These are phyloP conservation scores for Biscogniauxia mediterranea DNA, from an alignment of 2,329 filamentous ascomycete genomes.

Conservation along the genomic window DNA sequence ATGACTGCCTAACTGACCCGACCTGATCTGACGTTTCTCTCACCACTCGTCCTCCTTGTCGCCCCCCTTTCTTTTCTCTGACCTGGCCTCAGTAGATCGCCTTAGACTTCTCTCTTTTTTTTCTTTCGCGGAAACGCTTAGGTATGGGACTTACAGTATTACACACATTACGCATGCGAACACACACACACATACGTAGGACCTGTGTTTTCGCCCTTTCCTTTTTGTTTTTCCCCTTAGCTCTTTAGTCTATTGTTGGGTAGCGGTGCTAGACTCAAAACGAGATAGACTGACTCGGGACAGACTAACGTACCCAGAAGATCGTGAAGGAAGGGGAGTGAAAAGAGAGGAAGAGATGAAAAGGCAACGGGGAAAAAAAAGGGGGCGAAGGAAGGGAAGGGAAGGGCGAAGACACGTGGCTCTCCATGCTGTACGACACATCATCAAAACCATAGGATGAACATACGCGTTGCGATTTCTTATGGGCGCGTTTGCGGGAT, in stretches of 20 bases:
- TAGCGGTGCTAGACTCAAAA: not conserved
- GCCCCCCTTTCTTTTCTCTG: not conserved
- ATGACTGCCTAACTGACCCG: not conserved
- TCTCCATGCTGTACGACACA: not conserved
- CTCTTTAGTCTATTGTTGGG: not conserved
- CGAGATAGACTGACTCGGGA: not conserved
- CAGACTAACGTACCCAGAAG: not conserved
- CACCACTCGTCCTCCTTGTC: too few relatives aligned
- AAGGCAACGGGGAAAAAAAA: not conserved
- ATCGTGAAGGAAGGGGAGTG: not conserved
- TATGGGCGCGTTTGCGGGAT: not conserved
- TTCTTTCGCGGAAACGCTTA: not conserved
- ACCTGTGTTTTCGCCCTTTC: too few relatives aligned
- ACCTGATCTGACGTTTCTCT: not conserved
- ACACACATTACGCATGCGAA: not conserved
- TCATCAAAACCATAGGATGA: not conserved
- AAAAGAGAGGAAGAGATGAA: not conserved
- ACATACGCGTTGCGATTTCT: not conserved
- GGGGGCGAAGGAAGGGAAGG: not conserved
- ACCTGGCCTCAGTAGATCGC: not conserved
- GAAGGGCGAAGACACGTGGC: not conserved
- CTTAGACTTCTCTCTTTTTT: not conserved
- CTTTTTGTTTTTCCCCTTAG: not conserved
- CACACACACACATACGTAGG: not conserved
- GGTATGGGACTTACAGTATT: not conserved